Evolutionary conservation across 306 rosid species (phyloP).

Genomic region (Nissolia schottii): DNA sequence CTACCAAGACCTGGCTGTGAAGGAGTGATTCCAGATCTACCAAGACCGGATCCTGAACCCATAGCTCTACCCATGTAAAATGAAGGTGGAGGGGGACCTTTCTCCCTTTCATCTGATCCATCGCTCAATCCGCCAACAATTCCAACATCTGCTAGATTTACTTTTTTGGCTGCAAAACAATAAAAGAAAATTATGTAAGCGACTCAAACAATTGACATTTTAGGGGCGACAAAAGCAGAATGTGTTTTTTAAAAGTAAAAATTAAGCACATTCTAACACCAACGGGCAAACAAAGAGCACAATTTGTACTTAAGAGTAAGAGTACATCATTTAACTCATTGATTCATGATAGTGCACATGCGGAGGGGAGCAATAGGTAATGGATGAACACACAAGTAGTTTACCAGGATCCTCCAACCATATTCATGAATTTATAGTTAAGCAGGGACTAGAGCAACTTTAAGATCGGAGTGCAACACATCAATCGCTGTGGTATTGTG

Average conservation of each 20-base stretch:
- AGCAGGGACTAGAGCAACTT: not conserved
- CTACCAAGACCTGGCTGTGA: slow-evolving; percentile 59
- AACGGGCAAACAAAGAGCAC: not conserved
- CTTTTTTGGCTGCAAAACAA: slow-evolving; percentile 79
- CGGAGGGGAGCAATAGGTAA: not conserved
- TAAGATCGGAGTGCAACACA: not conserved
- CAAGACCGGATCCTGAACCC: slow-evolving; percentile 91
- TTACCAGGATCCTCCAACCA: slow-evolving; percentile 2
- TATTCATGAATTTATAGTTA: not conserved
- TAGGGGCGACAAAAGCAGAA: not conserved
- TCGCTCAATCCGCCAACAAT: slow-evolving; percentile 78
- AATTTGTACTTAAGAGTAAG: not conserved
- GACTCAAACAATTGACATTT: not conserved
- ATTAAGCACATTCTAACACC: not conserved
- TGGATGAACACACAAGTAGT: not conserved
- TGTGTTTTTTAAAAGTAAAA: not conserved
- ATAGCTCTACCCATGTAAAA: slow-evolving; percentile 91
- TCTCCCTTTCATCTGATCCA: slow-evolving; percentile 71
- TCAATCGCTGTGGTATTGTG: not conserved
- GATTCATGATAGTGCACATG: not conserved
- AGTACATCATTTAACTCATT: not conserved
- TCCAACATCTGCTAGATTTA: slow-evolving; percentile 70
- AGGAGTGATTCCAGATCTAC: slow-evolving; percentile 56
- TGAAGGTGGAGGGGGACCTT: slow-evolving; percentile 63
- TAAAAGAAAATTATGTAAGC: slow-evolving; percentile 7